These are phyloP conservation scores for Raddia guianensis DNA, from an alignment of 176 grass and related monocot genomes.

Conservation along the genomic window DNA sequence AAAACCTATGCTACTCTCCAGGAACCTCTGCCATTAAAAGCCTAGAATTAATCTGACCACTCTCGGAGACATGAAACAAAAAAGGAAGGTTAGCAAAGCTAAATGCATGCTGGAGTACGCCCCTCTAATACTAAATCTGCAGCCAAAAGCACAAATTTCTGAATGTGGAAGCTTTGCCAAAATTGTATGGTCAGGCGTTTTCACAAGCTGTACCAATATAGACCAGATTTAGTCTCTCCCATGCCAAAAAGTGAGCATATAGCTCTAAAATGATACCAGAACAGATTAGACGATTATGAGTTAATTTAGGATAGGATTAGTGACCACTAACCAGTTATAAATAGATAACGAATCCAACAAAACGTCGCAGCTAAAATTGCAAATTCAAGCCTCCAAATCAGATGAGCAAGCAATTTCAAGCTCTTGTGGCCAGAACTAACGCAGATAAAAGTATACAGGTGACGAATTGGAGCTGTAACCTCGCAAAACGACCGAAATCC, in stretches of 20 bases:
- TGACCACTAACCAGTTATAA: not conserved
- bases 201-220: not conserved
- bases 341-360: not conserved
- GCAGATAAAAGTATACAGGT: not conserved
- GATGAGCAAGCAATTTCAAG: conserved; percentile 12
- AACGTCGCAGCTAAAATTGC: not conserved
- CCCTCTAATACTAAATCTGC: conserved; percentile 4
- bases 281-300: not conserved
- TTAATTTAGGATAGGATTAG: not conserved
- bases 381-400: conserved; percentile 2
- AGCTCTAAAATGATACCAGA: not conserved
- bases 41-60: not conserved
- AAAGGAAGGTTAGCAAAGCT: conserved; percentile 11
- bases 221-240: conserved; percentile 5
- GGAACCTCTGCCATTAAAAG: conserved; percentile 10
- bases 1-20: not conserved
- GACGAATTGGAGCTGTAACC: not conserved
- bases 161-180: not conserved
- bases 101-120: not conserved
- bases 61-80: not conserved
- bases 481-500: not conserved
- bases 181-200: not conserved
- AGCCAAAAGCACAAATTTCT: conserved; percentile 5
- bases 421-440: not conserved
- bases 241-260: not conserved